Conservation (phyloP, 2,329 filamentous ascomycete species). For the Phialocephala sp. region DNA sequence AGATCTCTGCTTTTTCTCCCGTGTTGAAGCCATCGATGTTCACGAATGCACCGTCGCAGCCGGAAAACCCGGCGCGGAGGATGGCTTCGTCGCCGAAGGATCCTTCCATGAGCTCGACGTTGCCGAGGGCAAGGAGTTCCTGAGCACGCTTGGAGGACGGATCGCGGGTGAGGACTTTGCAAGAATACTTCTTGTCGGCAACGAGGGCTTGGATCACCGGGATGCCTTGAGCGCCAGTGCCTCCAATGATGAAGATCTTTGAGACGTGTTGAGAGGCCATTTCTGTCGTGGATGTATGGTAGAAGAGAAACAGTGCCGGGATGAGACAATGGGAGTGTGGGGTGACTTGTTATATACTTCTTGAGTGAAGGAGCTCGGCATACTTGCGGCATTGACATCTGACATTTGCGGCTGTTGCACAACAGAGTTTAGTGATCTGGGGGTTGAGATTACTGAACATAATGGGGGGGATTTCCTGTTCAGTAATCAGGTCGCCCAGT, state of each 20-base stretch:
- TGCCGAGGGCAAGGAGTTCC: constrained; percentile 49
- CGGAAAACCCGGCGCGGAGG: constrained; percentile 51
- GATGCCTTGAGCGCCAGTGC: constrained; percentile 57
- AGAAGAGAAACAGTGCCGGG: not conserved
- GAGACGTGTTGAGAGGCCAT: constrained; percentile 22
- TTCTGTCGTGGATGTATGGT: not conserved
- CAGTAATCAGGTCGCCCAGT: not conserved
- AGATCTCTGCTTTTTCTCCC: constrained; percentile 58
- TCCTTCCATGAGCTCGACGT: constrained; percentile 55
- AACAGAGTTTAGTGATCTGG: not conserved
- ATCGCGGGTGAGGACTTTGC: constrained; percentile 56
- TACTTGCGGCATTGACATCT: not conserved
- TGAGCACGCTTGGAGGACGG: constrained; percentile 48
- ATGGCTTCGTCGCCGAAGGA: constrained; percentile 52
- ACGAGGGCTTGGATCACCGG: constrained; percentile 52
- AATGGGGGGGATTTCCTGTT: not conserved
- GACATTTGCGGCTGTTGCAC: not conserved
- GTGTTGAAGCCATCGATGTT: constrained; percentile 61
- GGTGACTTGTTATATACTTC: not conserved
- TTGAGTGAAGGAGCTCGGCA: not conserved
- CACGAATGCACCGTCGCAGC: constrained; percentile 56
- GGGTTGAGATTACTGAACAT: constrained; percentile 2
- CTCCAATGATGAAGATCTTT: constrained; percentile 51
- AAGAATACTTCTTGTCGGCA: constrained; percentile 49
- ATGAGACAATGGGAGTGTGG: not conserved